phyloP scores from a whole-genome alignment of 2,329 filamentous ascomycete species.

The Chaetomiaceae sp. region DNA sequence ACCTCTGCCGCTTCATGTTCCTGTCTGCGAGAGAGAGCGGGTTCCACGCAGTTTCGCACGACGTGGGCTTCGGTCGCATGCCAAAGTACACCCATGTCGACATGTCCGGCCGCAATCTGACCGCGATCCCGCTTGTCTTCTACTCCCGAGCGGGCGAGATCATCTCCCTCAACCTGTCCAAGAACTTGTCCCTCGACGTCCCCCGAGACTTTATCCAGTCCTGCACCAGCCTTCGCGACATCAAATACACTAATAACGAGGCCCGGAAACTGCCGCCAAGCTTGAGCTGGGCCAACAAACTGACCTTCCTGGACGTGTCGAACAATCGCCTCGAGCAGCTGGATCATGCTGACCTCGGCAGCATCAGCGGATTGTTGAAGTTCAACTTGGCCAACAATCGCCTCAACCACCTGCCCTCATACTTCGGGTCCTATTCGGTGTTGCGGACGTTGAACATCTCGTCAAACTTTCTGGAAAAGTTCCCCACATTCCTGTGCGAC shows the following conservation, averaged over 20 bases:
- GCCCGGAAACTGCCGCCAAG: conserved; percentile 80
- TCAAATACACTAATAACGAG: conserved; percentile 95
- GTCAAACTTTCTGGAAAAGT: conserved; percentile 82
- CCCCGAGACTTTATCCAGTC: conserved; percentile 95
- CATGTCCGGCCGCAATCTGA: conserved; percentile 79
- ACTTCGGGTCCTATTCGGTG: conserved; percentile 75
- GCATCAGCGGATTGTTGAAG: conserved; percentile 72
- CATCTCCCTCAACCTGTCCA: conserved; percentile 87
- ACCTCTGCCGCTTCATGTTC: conserved; percentile 93
- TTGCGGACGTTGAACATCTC: conserved; percentile 85
- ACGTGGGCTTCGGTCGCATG: conserved; percentile 74
- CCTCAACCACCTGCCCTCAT: conserved; percentile 69
- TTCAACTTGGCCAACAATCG: conserved; percentile 93
- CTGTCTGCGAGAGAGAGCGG: conserved; percentile 83
- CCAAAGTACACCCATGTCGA: conserved; percentile 95
- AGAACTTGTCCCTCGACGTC: conserved; percentile 86
- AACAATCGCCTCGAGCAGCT: conserved; percentile 89
- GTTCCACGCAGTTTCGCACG: conserved; percentile 67
- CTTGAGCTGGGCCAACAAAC: conserved; percentile 69
- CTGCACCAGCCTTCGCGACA: conserved; percentile 85
- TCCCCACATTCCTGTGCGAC: conserved; percentile 80
- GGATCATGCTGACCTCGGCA: conserved; percentile 76
- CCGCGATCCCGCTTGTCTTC: conserved; percentile 90
- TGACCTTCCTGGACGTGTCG: conserved; percentile 89
- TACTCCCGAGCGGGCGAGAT: conserved; percentile 92